Conservation (phyloP, 495 filamentous ascomycete genomes). For the Penicillium parvum region DNA sequence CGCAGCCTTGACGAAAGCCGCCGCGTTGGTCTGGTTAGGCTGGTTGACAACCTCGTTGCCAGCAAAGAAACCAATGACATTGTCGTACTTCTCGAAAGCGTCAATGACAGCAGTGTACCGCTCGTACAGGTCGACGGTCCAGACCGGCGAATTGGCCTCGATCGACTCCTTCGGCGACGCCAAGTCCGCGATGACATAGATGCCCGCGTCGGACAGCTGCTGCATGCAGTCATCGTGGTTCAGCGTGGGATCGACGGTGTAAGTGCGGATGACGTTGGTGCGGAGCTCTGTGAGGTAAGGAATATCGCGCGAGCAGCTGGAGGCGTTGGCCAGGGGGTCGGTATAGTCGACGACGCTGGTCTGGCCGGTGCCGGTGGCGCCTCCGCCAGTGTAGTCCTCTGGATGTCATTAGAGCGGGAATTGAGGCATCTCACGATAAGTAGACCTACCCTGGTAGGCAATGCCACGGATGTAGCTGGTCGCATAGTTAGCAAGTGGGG, state of each 20-base stretch:
- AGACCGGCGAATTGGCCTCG: constrained; percentile 70
- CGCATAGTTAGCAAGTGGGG: constrained; percentile 2
- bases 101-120: constrained; percentile 86
- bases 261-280: constrained; percentile 91
- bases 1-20: constrained; percentile 92
- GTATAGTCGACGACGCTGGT: constrained; percentile 38
- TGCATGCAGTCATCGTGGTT: constrained; percentile 86
- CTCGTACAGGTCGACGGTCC: constrained; percentile 69
- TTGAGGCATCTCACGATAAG: no score
- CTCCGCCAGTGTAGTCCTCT: no score
- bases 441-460: constrained; percentile 69
- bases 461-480: constrained; percentile 74
- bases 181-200: constrained; percentile 91
- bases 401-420: neutral
- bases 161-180: constrained; percentile 76
- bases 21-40: constrained; percentile 73
- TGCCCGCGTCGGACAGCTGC: constrained; percentile 75
- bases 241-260: constrained; percentile 75
- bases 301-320: constrained; percentile 73
- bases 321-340: constrained; percentile 68
- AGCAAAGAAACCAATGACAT: constrained; percentile 92
- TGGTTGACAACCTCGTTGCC: constrained; percentile 95
- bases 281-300: constrained; percentile 69
- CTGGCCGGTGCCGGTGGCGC: no score
- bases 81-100: constrained; percentile 70